Base-by-base conservation (phyloP, 2,329 filamentous ascomycete genomes). In the Fusarium metavorans region DNA sequence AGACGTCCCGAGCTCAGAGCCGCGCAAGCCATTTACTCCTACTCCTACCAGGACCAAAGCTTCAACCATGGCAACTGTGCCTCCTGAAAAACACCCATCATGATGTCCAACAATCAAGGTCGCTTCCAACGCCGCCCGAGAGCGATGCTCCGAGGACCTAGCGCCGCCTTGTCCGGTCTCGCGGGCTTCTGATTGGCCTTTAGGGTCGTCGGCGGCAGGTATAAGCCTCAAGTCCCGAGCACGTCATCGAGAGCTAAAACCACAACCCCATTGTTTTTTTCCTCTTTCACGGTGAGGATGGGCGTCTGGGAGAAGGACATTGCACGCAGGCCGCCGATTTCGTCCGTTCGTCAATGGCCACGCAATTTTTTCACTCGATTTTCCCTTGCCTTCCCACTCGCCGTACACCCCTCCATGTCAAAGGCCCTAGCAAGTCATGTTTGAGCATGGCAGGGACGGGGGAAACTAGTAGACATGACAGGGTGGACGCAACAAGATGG, bases 141-240 rank as follows among this genome's bases (percentile, higher is more conserved):
- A 71, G 77, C 77, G 77, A 79, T 75, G 77, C 71, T 79, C 77
- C 77, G 77, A 79, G 61, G 73, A 67, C 70, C 58, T 76, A 77
- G 75, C 62, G 67, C 64, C 67, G 66, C 65, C 65, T 52, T 67
- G 66, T 43, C 67, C 67, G 64, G 61, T 39, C 25, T 48, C 52
- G 41, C 41, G 41, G 25, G 11, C 13, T 30, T 54, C 61, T 77
- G 75, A 81, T 81, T 80, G 79, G 79, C 39, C 66, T 77, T 37
- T 41, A 65, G 66, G 62, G 60, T 68, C 71, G 75, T 77, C 78
- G 71, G 73, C 75, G 77, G 77, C 71, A 74, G 69, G 74, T 76
- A 79, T 79, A 79, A 79, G 73, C 79, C 77, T 80, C 77, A 78
- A 77, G 69, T 75, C 77, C 77, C 73, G 79, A 81, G 80, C 80